phyloP scores from a whole-genome alignment of 306 rosid genomes.

The Prosopis cineraria region DNA sequence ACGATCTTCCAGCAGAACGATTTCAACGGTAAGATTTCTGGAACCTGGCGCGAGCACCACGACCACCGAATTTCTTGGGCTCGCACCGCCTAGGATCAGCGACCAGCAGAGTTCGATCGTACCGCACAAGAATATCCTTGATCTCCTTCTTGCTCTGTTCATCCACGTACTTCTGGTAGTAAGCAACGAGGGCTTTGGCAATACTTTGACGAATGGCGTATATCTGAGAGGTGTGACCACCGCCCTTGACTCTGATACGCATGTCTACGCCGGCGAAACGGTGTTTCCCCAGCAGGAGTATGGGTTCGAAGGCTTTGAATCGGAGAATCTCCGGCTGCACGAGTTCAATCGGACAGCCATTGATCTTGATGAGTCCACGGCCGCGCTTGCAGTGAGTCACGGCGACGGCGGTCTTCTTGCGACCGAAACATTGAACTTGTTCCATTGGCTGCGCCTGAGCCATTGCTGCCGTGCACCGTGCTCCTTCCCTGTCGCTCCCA shows the following conservation, averaged over 20 bases:
- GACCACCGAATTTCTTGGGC: conserved; percentile 4
- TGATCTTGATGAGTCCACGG: neutral
- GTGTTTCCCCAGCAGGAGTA: neutral
- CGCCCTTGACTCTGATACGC: conserved; percentile 4
- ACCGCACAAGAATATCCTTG: neutral
- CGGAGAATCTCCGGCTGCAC: conserved; percentile 3
- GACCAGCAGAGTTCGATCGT: neutral
- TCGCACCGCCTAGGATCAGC: conserved; percentile 2
- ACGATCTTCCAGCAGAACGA: neutral
- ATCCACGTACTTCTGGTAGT: neutral
- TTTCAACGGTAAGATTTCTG: conserved; percentile 2
- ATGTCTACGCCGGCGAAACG: neutral
- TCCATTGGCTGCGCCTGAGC: neutral
- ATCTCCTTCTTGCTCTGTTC: neutral
- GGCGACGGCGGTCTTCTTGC: neutral
- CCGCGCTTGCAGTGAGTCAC: conserved; percentile 5
- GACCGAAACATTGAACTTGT: neutral
- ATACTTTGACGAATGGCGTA: neutral
- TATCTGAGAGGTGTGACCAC: neutral
- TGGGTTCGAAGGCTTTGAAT: neutral
- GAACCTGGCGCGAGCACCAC: conserved; percentile 11
- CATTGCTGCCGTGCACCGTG: neutral
- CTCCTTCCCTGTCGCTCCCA: neutral
- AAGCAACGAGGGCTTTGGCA: neutral
- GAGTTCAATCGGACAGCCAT: neutral